Conservation (phyloP, 768 basidiomycete genomes). For the Scleroderma bovista region DNA sequence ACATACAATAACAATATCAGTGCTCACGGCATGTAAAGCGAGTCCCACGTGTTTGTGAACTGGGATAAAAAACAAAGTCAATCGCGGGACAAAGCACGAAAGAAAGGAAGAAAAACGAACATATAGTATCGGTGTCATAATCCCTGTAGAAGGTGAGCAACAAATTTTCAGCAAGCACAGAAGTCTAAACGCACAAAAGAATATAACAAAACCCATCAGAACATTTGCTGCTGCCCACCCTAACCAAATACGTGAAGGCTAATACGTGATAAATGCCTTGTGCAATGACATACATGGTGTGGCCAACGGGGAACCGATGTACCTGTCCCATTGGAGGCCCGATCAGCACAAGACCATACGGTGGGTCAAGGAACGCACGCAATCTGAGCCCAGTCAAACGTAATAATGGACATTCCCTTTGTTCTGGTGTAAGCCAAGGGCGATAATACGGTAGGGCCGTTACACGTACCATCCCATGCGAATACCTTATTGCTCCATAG, state of each 20-base stretch:
- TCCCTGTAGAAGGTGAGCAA: constrained; percentile 13
- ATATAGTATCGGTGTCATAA: constrained; percentile 31
- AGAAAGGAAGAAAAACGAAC: constrained; percentile 48
- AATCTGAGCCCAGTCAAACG: constrained; percentile 80
- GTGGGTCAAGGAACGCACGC: constrained; percentile 21
- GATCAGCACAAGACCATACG: background rate
- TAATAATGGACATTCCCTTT: constrained; percentile 63
- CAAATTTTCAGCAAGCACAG: background rate
- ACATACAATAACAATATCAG: background rate
- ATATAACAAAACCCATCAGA: constrained; percentile 57
- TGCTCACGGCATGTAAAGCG: constrained; percentile 53
- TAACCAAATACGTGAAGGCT: constrained; percentile 7
- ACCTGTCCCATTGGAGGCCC: constrained; percentile 13
- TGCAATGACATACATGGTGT: constrained; percentile 47
- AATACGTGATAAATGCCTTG: background rate
- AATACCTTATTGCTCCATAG: constrained; percentile 14
- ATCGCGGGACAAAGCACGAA: constrained; percentile 15
- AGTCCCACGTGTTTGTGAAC: constrained; percentile 62
- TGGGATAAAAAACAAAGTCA: constrained; percentile 5
- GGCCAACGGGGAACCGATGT: constrained; percentile 49
- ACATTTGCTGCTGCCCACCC: constrained; percentile 81
- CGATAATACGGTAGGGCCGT: background rate
- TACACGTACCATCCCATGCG: constrained; percentile 43
- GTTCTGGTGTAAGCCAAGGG: background rate
- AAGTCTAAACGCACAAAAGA: constrained; percentile 48